Conservation (phyloP, 2,329 filamentous ascomycete species). For the Colletotrichum zoysiae region DNA sequence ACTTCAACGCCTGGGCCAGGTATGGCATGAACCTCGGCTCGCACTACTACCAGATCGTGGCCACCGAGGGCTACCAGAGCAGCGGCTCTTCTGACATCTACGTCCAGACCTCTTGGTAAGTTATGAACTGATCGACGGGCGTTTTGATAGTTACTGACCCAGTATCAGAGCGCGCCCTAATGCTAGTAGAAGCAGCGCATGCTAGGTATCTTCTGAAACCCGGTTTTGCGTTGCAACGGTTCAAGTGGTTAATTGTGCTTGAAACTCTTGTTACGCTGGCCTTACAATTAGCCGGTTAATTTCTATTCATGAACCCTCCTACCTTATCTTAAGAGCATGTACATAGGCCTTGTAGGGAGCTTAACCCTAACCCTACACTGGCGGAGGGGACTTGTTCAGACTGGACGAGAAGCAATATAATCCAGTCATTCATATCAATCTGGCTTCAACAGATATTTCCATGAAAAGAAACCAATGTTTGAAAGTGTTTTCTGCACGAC, state of each 20-base stretch:
- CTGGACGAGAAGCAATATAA: background rate
- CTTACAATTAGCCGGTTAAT: background rate
- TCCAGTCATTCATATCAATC: background rate
- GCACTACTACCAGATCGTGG: constrained; percentile 67
- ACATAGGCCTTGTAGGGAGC: background rate
- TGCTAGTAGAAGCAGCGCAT: no score
- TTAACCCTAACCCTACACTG: background rate
- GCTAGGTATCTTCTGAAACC: background rate
- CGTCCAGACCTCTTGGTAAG: constrained; percentile 34
- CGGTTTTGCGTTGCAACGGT: no score
- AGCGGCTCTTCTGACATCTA: constrained; percentile 60
- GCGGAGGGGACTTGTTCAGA: background rate
- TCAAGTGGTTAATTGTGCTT: background rate
- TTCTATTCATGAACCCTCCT: background rate
- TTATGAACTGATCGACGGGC: background rate
- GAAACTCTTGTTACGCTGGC: fast-evolving
- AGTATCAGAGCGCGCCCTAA: background rate
- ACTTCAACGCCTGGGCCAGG: constrained; percentile 66
- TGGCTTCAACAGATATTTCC: no score
- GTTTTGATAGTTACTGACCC: background rate
- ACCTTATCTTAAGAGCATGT: background rate
- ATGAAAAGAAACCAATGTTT: no score
- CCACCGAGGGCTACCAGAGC: constrained; percentile 65
- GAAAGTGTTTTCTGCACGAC: background rate
- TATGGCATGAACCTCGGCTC: constrained; percentile 60